These are phyloP conservation scores for Collybiopsis confluens DNA, from an alignment of 768 basidiomycete genomes.

Conservation along the genomic window DNA sequence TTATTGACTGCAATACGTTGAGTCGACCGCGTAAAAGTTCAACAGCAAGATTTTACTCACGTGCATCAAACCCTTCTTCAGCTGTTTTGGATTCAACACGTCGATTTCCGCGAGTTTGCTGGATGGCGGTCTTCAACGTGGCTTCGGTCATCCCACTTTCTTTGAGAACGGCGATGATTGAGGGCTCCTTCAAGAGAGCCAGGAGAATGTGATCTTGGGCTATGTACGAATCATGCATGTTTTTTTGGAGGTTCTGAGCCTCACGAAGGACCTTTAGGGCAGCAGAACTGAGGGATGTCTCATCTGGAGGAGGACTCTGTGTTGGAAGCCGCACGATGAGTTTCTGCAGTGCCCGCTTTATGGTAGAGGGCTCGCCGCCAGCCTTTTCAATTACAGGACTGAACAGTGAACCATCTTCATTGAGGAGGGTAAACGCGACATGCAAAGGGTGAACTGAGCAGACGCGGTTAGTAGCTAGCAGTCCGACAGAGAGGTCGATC, in stretches of 20 bases:
- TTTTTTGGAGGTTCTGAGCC: slow-evolving; percentile 75
- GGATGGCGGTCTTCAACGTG: slow-evolving; percentile 68
- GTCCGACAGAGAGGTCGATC: slow-evolving; percentile 11
- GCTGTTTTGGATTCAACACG: slow-evolving; percentile 83
- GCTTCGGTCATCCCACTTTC: slow-evolving; percentile 71
- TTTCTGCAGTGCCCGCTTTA: slow-evolving; percentile 73
- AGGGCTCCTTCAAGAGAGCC: slow-evolving; percentile 73
- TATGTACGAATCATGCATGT: slow-evolving; percentile 86
- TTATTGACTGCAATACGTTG: slow-evolving; percentile 47
- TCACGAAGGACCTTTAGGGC: slow-evolving; percentile 64
- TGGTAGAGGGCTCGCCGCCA: slow-evolving; percentile 74
- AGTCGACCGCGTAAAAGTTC: neutral
- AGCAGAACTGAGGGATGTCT: slow-evolving; percentile 57
- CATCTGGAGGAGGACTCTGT: slow-evolving; percentile 84
- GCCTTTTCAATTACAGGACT: slow-evolving; percentile 74
- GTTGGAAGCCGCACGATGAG: slow-evolving; percentile 77
- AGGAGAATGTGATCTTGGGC: slow-evolving; percentile 91
- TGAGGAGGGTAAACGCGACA: slow-evolving; percentile 75
- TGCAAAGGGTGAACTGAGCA: slow-evolving; percentile 75
- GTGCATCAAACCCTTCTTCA: slow-evolving; percentile 87
- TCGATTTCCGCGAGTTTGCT: slow-evolving; percentile 78
- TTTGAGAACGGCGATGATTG: slow-evolving; percentile 66
- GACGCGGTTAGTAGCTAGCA: slow-evolving; percentile 7
- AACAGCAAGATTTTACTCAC: neutral
- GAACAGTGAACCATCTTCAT: slow-evolving; percentile 71